Evolutionary conservation across 257 asterid genomes (phyloP).

Genomic region (Asclepias syriaca): DNA sequence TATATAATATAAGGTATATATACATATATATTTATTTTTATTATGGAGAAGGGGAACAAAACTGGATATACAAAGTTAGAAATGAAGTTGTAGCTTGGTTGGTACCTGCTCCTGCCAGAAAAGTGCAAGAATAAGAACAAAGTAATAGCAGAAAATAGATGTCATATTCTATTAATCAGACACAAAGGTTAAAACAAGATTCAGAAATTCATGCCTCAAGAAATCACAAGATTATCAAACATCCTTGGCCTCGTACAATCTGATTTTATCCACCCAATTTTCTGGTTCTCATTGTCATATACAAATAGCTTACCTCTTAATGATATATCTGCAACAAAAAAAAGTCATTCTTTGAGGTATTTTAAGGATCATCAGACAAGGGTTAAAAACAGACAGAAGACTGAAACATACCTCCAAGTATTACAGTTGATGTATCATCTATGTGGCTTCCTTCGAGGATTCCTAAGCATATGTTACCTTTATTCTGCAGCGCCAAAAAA

Average conservation of each 20-base stretch:
- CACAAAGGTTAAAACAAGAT: not conserved
- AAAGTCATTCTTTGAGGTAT: not conserved
- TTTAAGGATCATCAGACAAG: not conserved
- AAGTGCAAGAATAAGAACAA: not conserved
- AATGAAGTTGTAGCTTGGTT: not conserved
- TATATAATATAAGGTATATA: too few species aligned
- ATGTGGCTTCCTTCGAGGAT: conserved; percentile 59
- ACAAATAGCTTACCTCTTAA: conserved; percentile 56
- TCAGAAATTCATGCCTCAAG: conserved; percentile 15
- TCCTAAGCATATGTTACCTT: conserved; percentile 69
- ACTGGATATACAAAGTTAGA: not conserved
- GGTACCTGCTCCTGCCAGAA: not conserved
- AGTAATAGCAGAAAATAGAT: not conserved
- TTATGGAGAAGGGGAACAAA: not conserved
- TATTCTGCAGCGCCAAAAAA: conserved; percentile 33
- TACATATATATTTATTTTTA: too few species aligned
- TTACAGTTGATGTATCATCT: conserved; percentile 48
- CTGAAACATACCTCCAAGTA: conserved; percentile 61
- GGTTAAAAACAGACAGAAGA: not conserved
- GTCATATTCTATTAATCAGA: not conserved
- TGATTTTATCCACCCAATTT: conserved; percentile 71
- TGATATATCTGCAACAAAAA: conserved; percentile 52
- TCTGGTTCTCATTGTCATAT: conserved; percentile 59
- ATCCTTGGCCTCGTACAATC: conserved; percentile 50
- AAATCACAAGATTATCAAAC: conserved; percentile 21